phyloP scores from a whole-genome alignment of 495 filamentous ascomycete genomes.

The Xylaria longipes region DNA sequence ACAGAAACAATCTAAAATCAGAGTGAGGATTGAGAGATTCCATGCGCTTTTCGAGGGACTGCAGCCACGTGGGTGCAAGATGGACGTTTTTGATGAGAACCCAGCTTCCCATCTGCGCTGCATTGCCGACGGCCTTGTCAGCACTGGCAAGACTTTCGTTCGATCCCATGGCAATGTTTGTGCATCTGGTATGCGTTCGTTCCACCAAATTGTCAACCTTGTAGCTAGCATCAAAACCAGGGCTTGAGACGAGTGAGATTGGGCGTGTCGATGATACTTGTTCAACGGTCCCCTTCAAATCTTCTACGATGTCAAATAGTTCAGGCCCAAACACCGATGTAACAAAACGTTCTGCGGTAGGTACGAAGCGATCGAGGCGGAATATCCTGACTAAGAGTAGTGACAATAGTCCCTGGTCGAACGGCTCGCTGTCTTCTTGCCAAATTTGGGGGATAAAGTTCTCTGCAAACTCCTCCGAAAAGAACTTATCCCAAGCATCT shows the following conservation, averaged over 20 bases:
- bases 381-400: slow-evolving; percentile 92
- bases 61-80: slow-evolving; percentile 92
- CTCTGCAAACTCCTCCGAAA: slow-evolving; percentile 86
- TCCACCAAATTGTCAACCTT: slow-evolving; percentile 96
- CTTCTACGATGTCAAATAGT: slow-evolving; percentile 79
- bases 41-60: slow-evolving; percentile 95
- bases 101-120: slow-evolving; percentile 92
- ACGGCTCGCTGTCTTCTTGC: slow-evolving; percentile 65
- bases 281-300: slow-evolving; percentile 82
- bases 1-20: slow-evolving; percentile 94
- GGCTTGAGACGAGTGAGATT: slow-evolving; percentile 89
- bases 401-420: slow-evolving; percentile 81
- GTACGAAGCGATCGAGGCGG: slow-evolving; percentile 93
- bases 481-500: slow-evolving; percentile 78
- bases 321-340: slow-evolving; percentile 86
- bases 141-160: slow-evolving; percentile 90
- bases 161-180: slow-evolving; percentile 98
- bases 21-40: slow-evolving; percentile 92
- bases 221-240: slow-evolving; percentile 98
- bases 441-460: slow-evolving; percentile 80
- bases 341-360: slow-evolving; percentile 87
- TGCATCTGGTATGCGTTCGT: slow-evolving; percentile 77
- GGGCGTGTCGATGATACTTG: slow-evolving; percentile 86
- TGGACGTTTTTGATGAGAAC: slow-evolving; percentile 99
- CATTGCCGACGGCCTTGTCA: slow-evolving; percentile 93